Base-by-base conservation (phyloP, 192 early-diverging fungal species). In the Kickxella alabastrina region DNA sequence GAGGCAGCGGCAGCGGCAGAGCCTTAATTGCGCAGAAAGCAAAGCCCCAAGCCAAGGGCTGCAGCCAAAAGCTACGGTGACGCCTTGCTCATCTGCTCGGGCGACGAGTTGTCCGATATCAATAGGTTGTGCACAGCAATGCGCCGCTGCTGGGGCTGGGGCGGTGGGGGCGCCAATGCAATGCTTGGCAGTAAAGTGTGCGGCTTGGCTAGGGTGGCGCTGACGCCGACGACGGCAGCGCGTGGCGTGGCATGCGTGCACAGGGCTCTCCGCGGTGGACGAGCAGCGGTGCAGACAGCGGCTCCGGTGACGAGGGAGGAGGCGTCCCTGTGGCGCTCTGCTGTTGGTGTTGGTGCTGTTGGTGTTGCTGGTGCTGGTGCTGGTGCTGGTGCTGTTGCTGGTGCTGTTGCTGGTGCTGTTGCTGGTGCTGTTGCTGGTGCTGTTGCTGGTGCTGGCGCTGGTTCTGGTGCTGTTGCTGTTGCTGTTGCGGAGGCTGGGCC, bases 101-200 rank as follows among this genome's bases (percentile, higher is more conserved):
- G 39, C 4, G 49, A 40, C 22, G 50, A 52, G 3, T 37, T 42
- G 26, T 52, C 50, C 2, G 50, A 52, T 42, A 52, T 52, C 50
- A 52, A 22, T 39, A 52, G 23, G 39, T 39, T 52, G 21, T 52
- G 50, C 4, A 52, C 50, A 10, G 50, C 50, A 10, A 52, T 52
- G 39, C 50, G 50, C 13, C 25, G 49, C 24, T 31, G 36, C 34
- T 37, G 49, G 26, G 43, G 43, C 25, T 45, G 42, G 23, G 4
- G 14, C 43, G 26, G 39, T 19, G 18, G 12, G 31, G 6, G 12
- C 6, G 12, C 6, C 12, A 21, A 15, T 40, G 39, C 18, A 10
- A 40, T n/a, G n/a, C n/a, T n/a, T n/a, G n/a, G n/a, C n/a, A 32
- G 31, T 32, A 32, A 12, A 32, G 31, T 32, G 40, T 41, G 40